These are phyloP conservation scores for Ottelia alismoides DNA, from an alignment of 106 monocot genomes.

Conservation along the genomic window DNA sequence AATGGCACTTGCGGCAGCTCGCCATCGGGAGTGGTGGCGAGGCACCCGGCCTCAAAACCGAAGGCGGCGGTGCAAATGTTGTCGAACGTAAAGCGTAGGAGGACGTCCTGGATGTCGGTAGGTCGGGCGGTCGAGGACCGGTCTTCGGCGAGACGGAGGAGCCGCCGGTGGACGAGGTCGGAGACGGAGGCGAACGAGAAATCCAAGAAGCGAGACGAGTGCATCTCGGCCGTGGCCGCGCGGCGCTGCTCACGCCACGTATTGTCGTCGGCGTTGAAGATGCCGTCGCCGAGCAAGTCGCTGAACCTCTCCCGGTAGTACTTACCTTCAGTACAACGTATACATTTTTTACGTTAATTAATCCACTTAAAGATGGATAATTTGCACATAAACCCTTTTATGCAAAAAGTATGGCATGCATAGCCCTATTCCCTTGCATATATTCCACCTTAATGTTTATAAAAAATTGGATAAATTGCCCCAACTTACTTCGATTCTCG, in stretches of 20 bases:
- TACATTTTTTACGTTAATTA: not conserved
- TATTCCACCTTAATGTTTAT: too few species aligned
- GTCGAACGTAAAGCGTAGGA: slow-evolving; percentile 87
- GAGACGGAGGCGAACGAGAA: slow-evolving; percentile 31
- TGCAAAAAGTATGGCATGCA: too few species aligned
- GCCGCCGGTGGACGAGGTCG: slow-evolving; percentile 40
- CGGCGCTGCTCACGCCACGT: slow-evolving; percentile 68
- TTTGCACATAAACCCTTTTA: not conserved
- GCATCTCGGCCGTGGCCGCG: slow-evolving; percentile 71
- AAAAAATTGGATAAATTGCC: too few species aligned
- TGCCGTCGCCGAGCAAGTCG: slow-evolving; percentile 84
- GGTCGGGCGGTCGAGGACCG: not conserved
- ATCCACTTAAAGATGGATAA: not conserved
- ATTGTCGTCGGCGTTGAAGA: slow-evolving; percentile 83
- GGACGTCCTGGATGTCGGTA: slow-evolving; percentile 62
- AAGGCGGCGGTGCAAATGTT: slow-evolving; percentile 80
- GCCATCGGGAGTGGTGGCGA: slow-evolving; percentile 6
- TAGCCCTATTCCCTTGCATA: too few species aligned
- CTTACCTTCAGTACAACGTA: too few species aligned
- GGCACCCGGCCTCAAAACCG: slow-evolving; percentile 68
- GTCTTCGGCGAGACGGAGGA: slow-evolving; percentile 27
- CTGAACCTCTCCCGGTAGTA: slow-evolving; percentile 62
- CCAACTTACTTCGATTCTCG: too few species aligned
- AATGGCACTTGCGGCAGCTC: slow-evolving; percentile 52
- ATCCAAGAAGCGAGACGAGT: slow-evolving; percentile 37